These are phyloP conservation scores for Abelmoschus esculentus DNA, from an alignment of 345 rosid species.

Conservation along the genomic window DNA sequence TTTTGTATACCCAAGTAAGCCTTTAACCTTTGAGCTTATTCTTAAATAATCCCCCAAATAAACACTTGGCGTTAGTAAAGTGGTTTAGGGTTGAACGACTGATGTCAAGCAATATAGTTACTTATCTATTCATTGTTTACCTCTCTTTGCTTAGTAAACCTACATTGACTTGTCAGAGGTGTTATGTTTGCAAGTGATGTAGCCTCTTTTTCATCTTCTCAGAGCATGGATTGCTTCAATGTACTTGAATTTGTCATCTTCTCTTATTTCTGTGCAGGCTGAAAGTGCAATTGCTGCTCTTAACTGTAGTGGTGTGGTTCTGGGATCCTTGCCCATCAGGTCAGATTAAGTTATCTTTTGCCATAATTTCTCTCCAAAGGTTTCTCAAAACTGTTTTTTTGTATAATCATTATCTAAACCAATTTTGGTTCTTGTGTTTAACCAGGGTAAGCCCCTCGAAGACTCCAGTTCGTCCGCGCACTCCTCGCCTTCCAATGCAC, in stretches of 20 bases:
- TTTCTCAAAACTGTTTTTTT: background rate
- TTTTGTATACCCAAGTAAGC: too few relatives aligned
- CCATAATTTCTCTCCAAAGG: background rate
- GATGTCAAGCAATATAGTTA: too few relatives aligned
- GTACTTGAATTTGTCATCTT: background rate
- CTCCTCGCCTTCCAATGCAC: conserved; percentile 67
- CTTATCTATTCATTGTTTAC: too few relatives aligned
- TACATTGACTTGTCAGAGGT: too few relatives aligned
- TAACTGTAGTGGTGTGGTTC: conserved; percentile 85
- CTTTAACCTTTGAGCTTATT: too few relatives aligned
- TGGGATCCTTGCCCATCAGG: conserved; percentile 91
- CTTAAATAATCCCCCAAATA: too few relatives aligned
- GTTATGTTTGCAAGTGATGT: background rate
- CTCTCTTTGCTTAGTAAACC: too few relatives aligned
- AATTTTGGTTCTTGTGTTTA: conserved; percentile 7
- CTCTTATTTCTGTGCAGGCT: conserved; percentile 41
- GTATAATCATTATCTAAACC: background rate
- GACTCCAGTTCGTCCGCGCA: conserved; percentile 89
- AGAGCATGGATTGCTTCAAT: background rate
- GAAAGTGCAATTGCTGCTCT: conserved; percentile 96
- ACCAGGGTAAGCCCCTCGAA: conserved; percentile 96
- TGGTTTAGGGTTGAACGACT: too few relatives aligned
- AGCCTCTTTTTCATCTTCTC: background rate
- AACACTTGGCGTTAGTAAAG: too few relatives aligned
- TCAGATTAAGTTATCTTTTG: conserved; percentile 16